A percentile compares a stretch with the other conserved stretches of the same genome.
These are phyloP conservation scores for Trichoderma aggressivum DNA, from an alignment of 2,329 filamentous ascomycete genomes.

Conservation along the genomic window DNA sequence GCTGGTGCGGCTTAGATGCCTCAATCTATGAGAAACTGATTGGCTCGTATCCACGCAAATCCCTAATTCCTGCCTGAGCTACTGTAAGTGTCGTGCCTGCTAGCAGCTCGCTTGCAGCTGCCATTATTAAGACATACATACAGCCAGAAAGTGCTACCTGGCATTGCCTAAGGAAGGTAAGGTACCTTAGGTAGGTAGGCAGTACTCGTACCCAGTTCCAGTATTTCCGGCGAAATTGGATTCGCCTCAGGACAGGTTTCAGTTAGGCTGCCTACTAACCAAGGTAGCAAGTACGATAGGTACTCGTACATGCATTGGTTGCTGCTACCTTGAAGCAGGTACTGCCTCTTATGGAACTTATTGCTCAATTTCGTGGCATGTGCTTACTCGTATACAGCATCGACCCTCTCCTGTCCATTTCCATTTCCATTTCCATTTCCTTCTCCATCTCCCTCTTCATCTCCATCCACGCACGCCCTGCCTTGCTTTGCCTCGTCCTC, in stretches of 20 bases:
- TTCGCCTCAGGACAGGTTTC: neutral
- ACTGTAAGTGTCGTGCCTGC: neutral
- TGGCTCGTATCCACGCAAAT: neutral
- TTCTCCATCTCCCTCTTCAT: too few species aligned
- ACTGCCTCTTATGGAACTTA: neutral
- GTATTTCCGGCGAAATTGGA: neutral
- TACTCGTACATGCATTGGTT: neutral
- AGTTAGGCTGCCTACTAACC: neutral
- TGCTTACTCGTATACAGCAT: neutral
- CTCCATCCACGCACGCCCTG: too few species aligned
- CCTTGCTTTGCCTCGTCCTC: neutral
- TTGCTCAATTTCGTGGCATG: neutral
- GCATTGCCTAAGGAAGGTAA: neutral
- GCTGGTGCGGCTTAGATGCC: neutral
- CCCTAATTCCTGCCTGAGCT: neutral
- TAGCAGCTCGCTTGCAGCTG: constrained; percentile 1
- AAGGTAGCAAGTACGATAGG: too few species aligned
- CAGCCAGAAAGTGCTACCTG: neutral
- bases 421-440: neutral
- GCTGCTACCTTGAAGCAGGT: neutral
- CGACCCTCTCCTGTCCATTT: neutral
- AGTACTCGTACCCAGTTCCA: neutral
- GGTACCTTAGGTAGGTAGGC: neutral
- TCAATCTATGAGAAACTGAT: neutral
- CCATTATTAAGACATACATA: neutral